Conservation (phyloP, 2,329 filamentous ascomycete species). For the Monilinia vaccinii-corymbosi region DNA sequence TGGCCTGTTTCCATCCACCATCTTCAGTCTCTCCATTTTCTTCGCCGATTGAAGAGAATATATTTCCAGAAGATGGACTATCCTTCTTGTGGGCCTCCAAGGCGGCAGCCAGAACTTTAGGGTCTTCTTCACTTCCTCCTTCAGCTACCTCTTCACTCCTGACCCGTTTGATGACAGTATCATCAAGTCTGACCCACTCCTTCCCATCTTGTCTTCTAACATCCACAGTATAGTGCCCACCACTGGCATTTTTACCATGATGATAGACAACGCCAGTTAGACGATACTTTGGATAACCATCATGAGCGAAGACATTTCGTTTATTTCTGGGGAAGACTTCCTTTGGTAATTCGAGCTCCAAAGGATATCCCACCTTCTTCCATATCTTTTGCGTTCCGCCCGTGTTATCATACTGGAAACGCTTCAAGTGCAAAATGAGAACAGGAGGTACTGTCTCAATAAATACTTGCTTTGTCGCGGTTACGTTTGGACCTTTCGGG, state of each 20-base stretch:
- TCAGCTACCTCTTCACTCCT: slow-evolving; percentile 83
- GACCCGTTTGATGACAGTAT: slow-evolving; percentile 80
- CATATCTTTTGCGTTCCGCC: slow-evolving; percentile 93
- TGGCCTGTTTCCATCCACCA: slow-evolving; percentile 79
- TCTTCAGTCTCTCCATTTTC: slow-evolving; percentile 62
- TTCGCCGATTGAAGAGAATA: slow-evolving; percentile 57
- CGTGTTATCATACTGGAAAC: slow-evolving; percentile 88
- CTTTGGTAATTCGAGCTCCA: slow-evolving; percentile 87
- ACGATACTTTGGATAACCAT: slow-evolving; percentile 70
- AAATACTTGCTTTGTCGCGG: slow-evolving; percentile 86
- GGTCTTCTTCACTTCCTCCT: slow-evolving; percentile 71
- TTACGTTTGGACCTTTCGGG: slow-evolving; percentile 63
- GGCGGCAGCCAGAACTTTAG: slow-evolving; percentile 54
- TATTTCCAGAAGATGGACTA: slow-evolving; percentile 47
- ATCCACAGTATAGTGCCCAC: slow-evolving; percentile 97
- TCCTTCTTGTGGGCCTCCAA: slow-evolving; percentile 60
- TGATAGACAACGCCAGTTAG: slow-evolving; percentile 92
- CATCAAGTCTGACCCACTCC: slow-evolving; percentile 94
- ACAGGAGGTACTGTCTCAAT: slow-evolving; percentile 88
- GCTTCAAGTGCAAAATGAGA: slow-evolving; percentile 89
- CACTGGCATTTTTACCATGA: slow-evolving; percentile 92
- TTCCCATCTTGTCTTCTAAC: slow-evolving; percentile 87
- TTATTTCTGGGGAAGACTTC: slow-evolving; percentile 77
- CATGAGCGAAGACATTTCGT: slow-evolving; percentile 53
- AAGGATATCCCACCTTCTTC: slow-evolving; percentile 93